Evolutionary conservation across 1,284 basidiomycete genomes (phyloP), one percentile per base, ranked within the genome.

Genomic region (Malassezia caprae): DNA sequence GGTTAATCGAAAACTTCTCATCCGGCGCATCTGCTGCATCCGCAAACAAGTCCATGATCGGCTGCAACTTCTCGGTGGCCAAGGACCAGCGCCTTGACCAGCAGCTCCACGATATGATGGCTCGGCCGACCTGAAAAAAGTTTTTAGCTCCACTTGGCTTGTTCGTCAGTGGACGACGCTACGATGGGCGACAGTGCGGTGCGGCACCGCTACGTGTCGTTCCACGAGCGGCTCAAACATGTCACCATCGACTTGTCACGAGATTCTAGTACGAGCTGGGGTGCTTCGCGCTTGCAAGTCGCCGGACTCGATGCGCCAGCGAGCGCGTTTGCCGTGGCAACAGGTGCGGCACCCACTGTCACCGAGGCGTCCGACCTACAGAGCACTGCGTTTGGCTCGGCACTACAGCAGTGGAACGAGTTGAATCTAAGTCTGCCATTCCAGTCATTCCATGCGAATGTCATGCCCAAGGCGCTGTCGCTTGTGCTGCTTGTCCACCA

Each of bases 391-490:
- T 62, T 31, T 43, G 68, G 11, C 61, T 65, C 35, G 0, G 68
- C 72, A 2, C 53, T 74, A 10, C 48, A 59, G 12, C 60, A 63
- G 2, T 74, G 72, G 72, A 62, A 59, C 13, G 72, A 74, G 42
- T 67, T 74, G 51, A 74, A 74, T 47, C 61, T 70, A 34, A 65
- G 65, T 27, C 52, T 69, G n/a, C 65, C 66, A 2, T 74, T 74
- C 42, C 62, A 66, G 34, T 42, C 43, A 3, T 64, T 73, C 15
- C 58, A 65, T 11, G 53, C 58, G 3, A 51, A 60, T 27, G 61
- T 67, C 42, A 51, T 53, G 13, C 57, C 53, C 4, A 64, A 60
- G 37, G 53, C 62, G 27, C 67, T 61, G 30, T 68, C 68, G 1
- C 63, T 74, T 3, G 67, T 68, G 5, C 61, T 69, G 47, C 61